Percentiles rank a stretch among this genome's conserved stretches.
These are phyloP conservation scores for Capsicum baccatum DNA, from an alignment of 257 asterid species.

Conservation along the genomic window DNA sequence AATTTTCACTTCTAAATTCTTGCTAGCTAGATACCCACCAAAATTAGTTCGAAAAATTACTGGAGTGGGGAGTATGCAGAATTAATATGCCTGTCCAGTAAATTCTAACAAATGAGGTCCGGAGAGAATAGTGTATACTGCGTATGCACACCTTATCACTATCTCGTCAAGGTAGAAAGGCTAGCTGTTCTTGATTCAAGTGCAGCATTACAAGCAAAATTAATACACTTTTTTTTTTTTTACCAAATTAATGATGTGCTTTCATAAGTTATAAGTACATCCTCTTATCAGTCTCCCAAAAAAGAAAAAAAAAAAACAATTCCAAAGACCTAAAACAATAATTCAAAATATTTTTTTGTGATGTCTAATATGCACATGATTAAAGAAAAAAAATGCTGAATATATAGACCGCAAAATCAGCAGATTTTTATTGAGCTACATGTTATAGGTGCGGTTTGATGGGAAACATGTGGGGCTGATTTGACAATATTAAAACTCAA, in stretches of 20 bases:
- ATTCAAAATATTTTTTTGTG: background rate
- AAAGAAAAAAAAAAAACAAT: background rate
- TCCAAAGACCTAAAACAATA: background rate
- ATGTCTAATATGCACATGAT: conserved; percentile 17
- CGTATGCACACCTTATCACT: too few species aligned
- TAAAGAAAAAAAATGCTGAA: background rate
- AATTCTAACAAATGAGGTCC: too few species aligned
- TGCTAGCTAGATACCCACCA: background rate
- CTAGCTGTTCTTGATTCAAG: too few species aligned
- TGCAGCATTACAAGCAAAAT: too few species aligned
- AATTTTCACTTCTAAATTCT: background rate
- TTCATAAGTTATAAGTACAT: background rate
- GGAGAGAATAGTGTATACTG: too few species aligned
- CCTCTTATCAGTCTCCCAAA: background rate
- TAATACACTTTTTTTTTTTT: too few species aligned
- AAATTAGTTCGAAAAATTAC: background rate
- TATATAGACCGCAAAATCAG: background rate
- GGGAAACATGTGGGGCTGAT: conserved; percentile 24
- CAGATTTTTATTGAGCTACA: background rate
- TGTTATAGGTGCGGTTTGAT: background rate
- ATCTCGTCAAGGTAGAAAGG: too few species aligned
- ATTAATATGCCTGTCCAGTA: too few species aligned
- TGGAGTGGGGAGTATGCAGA: background rate
- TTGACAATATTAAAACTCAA: conserved; percentile 1
- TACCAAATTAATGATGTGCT: background rate